Base-by-base conservation (phyloP, 108 stramenopile genomes). In the Skeletonema menzelii region DNA sequence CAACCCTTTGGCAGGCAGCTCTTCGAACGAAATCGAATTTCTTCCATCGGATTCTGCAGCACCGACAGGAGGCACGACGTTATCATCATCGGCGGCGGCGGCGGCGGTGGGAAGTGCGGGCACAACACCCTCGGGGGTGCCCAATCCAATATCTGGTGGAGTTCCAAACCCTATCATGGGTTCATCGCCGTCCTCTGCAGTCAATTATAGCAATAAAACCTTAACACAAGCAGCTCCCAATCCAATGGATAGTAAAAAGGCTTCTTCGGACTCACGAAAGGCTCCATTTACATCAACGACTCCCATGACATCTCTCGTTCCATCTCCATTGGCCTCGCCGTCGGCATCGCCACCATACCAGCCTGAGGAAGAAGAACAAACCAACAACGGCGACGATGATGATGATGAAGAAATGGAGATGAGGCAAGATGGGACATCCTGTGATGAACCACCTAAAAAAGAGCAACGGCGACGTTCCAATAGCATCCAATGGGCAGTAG, bases 111-210 rank as follows among this genome's bases (percentile, higher is more conserved):
- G 27, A 0, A 1, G 11, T 2, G 56, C 56, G 24, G 58, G 59
- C 4, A 59, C 59, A 20, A 59, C 59, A 4, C 28, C 30, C 5
- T 31, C 31, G 32, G 57, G 57, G 22, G 57, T 58, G 20, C 57
- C 57, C 4, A 30, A 58, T 30, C 57, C 57, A 30, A 58, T 58
- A 5, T 42, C 40, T 15, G 57, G 59, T 27, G 59, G 59, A 8
- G 59, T 60, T 7, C 59, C 59, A 8, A 35, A 60, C 10, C 59
- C 59, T 35, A 60, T 60, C 19, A 31, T 60, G 59, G 59, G 8
- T 31, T 3, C 37, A 31, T 19, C 37, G 19, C 59, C 59, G 19
- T n/a, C 59, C 6, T 11, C n/a, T 13, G 17, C 59, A 22, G 30
- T 35, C 5, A 34, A 31, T 32, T 31, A 19, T 31, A 35, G 20